These are phyloP conservation scores for Ehretia macrophylla DNA, from an alignment of 257 asterid genomes.

Conservation along the genomic window DNA sequence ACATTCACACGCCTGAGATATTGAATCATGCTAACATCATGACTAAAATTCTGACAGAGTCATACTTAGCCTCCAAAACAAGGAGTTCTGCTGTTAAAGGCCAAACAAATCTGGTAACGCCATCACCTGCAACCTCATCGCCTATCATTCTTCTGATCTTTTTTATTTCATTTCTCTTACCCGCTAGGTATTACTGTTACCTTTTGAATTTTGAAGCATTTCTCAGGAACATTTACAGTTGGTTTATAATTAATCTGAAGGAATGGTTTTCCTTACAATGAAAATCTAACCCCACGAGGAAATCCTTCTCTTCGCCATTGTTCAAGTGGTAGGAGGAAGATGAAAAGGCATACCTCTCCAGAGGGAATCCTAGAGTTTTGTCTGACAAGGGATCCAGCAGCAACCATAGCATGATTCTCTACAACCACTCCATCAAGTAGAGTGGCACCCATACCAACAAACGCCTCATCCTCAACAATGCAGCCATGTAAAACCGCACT, in stretches of 20 bases:
- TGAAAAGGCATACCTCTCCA: slow-evolving; percentile 29
- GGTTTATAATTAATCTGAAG: too few species aligned
- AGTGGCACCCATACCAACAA: slow-evolving; percentile 88
- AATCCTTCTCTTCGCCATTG: not conserved
- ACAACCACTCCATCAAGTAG: slow-evolving; percentile 87
- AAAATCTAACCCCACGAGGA: not conserved
- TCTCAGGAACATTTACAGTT: too few species aligned
- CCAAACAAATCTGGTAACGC: too few species aligned
- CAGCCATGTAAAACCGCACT: slow-evolving; percentile 88
- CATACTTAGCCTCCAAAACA: too few species aligned
- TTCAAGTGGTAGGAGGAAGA: not conserved
- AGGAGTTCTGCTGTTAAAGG: too few species aligned
- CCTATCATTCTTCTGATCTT: too few species aligned
- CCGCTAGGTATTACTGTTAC: too few species aligned
- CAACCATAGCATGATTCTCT: slow-evolving; percentile 87
- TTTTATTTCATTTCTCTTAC: too few species aligned
- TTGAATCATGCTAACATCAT: not conserved
- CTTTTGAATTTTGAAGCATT: too few species aligned
- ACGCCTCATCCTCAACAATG: slow-evolving; percentile 78
- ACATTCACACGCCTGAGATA: not conserved
- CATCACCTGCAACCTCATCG: too few species aligned
- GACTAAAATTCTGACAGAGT: not conserved
- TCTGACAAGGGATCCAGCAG: slow-evolving; percentile 87
- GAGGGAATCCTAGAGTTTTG: slow-evolving; percentile 55
- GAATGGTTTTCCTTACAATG: too few species aligned